A percentile compares a stretch with the other conserved stretches of the same genome.
Conservation (phyloP, 2,329 filamentous ascomycete genomes). For the Fusarium zealandicum region DNA sequence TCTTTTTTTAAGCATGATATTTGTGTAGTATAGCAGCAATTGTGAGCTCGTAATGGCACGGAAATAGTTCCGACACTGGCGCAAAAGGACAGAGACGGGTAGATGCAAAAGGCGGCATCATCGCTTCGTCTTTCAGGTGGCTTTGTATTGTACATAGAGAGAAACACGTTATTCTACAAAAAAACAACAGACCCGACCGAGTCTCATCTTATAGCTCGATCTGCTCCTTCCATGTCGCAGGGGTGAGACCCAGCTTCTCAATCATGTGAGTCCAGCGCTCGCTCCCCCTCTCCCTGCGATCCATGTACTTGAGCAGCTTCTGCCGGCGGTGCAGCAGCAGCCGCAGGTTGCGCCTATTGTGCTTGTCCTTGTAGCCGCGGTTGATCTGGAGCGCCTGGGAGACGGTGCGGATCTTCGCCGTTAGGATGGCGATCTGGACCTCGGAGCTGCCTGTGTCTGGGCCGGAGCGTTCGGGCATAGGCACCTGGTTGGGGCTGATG, state of each 20-base stretch:
- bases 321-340: conserved; percentile 88
- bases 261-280: conserved; percentile 89
- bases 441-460: conserved; percentile 94
- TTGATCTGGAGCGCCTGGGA: conserved; percentile 73
- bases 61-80: conserved; percentile 44
- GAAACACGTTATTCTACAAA: conserved; percentile 54
- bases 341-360: conserved; percentile 90
- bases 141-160: conserved; percentile 60
- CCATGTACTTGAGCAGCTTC: conserved; percentile 85
- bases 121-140: conserved; percentile 42
- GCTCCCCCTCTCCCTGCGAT: conserved; percentile 88
- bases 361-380: conserved; percentile 82
- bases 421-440: conserved; percentile 97
- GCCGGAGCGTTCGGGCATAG: conserved; percentile 69
- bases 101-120: conserved; percentile 40
- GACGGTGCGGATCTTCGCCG: conserved; percentile 87
- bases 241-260: conserved; percentile 81
- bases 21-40: conserved; percentile 55
- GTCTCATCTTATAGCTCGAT: conserved; percentile 58
- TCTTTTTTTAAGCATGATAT: conserved; percentile 42
- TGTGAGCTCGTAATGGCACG: conserved; percentile 48
- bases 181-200: conserved; percentile 16
- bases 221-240: conserved; percentile 89
- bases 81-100: conserved; percentile 42
- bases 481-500: conserved; percentile 50